phyloP scores from a whole-genome alignment of 1,139 yeast genomes.

The Yarrowia galli region DNA sequence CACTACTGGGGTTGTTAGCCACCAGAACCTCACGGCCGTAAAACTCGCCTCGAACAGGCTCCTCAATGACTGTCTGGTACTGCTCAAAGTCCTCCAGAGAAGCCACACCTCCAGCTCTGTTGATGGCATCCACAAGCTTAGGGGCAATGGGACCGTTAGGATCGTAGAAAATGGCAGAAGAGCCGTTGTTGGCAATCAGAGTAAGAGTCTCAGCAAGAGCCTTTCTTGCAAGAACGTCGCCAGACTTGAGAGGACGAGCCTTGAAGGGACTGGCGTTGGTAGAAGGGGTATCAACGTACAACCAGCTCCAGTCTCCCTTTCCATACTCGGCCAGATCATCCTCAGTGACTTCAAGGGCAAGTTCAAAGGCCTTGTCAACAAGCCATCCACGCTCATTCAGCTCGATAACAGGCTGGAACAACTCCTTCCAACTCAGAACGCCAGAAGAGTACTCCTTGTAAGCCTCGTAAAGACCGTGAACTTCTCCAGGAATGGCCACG shows the following conservation, averaged over 20 bases:
- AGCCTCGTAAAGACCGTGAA: conserved; percentile 76
- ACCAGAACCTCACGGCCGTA: conserved; percentile 65
- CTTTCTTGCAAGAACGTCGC: conserved; percentile 68
- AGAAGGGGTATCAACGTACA: conserved; percentile 40
- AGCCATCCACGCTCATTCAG: conserved; percentile 73
- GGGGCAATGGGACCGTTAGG: conserved; percentile 77
- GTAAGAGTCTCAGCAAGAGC: conserved; percentile 70
- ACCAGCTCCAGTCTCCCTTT: conserved; percentile 48
- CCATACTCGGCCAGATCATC: conserved; percentile 40
- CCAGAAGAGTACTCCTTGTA: conserved; percentile 72
- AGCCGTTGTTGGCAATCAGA: conserved; percentile 74
- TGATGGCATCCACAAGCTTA: conserved; percentile 58
- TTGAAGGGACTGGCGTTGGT: neutral
- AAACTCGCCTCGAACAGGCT: conserved; percentile 61
- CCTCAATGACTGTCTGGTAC: conserved; percentile 63
- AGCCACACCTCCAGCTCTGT: conserved; percentile 66
- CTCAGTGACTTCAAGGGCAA: conserved; percentile 48
- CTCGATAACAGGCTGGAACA: conserved; percentile 76
- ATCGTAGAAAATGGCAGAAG: conserved; percentile 79
- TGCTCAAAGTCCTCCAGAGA: conserved; percentile 66
- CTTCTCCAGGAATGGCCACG: conserved; percentile 87
- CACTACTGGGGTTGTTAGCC: conserved; percentile 81
- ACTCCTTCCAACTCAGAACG: conserved; percentile 70
- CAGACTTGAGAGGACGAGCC: conserved; percentile 49
- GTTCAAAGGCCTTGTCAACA: conserved; percentile 59